Evolutionary conservation across 163 green algal species (phyloP).

Genomic region (Prototheca cutis): DNA sequence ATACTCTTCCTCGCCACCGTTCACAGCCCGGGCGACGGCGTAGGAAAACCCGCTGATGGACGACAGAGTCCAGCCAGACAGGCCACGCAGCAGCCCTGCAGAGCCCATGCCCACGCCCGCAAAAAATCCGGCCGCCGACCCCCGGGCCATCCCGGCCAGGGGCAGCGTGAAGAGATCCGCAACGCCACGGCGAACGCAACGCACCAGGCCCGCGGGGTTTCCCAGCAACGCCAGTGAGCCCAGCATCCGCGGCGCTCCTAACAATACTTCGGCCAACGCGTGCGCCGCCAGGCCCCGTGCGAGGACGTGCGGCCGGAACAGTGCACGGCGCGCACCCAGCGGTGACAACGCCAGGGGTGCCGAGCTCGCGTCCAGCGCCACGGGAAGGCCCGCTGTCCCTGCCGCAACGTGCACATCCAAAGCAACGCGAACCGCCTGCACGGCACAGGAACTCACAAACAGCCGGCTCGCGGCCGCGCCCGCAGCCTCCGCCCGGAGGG

Average conservation of each 20-base stretch:
- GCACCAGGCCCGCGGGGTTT: conserved; percentile 44
- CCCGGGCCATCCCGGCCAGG: conserved; percentile 21
- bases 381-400: conserved; percentile 17
- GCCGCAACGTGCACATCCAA: conserved; percentile 31
- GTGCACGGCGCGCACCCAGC: conserved; percentile 14
- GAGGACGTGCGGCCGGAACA: conserved; percentile 38
- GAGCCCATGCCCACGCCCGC: conserved; percentile 38
- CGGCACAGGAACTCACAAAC: conserved; percentile 13
- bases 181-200: conserved; percentile 17
- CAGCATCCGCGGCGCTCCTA: conserved; percentile 40
- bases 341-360: conserved; percentile 25
- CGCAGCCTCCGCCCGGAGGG: conserved; percentile 7
- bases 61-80: conserved; percentile 43
- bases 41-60: conserved; percentile 44
- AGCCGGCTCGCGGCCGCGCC: conserved; percentile 17
- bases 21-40: conserved; percentile 33
- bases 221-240: conserved; percentile 49
- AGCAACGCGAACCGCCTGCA: conserved; percentile 21
- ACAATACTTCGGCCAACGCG: conserved; percentile 44
- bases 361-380: conserved; percentile 27
- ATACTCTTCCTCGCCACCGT: no score
- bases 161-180: conserved; percentile 28
- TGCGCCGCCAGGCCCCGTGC: conserved; percentile 35
- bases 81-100: conserved; percentile 34
- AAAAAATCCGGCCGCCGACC: conserved; percentile 32